phyloP scores from a whole-genome alignment of 495 filamentous ascomycete genomes.

The Jackrogersella minutella region DNA sequence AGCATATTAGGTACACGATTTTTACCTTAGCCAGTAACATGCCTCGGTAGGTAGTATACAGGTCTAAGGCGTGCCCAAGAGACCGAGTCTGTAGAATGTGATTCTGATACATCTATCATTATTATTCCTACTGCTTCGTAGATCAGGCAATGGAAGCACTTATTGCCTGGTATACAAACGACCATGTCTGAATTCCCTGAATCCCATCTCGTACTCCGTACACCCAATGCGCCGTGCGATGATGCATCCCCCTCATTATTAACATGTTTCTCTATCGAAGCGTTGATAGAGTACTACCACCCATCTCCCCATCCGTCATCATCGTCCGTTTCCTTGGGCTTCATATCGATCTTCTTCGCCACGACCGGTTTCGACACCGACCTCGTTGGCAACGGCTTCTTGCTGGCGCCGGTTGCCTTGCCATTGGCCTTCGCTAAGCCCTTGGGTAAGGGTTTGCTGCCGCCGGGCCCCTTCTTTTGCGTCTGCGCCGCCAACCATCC shows the following conservation, averaged over 20 bases:
- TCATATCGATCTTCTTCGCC: constrained; percentile 61
- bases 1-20: no score
- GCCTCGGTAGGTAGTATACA: no score
- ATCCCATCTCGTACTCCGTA: not conserved
- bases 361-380: constrained; percentile 45
- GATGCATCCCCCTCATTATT: not conserved
- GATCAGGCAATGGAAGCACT: not conserved
- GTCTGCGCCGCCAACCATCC: constrained; percentile 89
- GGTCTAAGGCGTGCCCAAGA: no score
- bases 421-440: constrained; percentile 66
- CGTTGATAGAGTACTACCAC: constrained; percentile 57
- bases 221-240: constrained; percentile 32
- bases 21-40: no score
- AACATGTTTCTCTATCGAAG: not conserved
- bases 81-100: no score
- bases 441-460: constrained; percentile 75
- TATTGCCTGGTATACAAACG: not conserved
- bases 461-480: constrained; percentile 65
- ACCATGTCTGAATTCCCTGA: not conserved
- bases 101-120: not conserved
- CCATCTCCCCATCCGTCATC: constrained; percentile 74
- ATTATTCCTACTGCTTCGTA: not conserved
- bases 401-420: constrained; percentile 52
- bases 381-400: constrained; percentile 43
- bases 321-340: constrained; percentile 64